Evolutionary conservation across 2,329 filamentous ascomycete genomes (phyloP), one percentile per base, ranked within the genome.

Genomic region (Parastagonospora nodorum): DNA sequence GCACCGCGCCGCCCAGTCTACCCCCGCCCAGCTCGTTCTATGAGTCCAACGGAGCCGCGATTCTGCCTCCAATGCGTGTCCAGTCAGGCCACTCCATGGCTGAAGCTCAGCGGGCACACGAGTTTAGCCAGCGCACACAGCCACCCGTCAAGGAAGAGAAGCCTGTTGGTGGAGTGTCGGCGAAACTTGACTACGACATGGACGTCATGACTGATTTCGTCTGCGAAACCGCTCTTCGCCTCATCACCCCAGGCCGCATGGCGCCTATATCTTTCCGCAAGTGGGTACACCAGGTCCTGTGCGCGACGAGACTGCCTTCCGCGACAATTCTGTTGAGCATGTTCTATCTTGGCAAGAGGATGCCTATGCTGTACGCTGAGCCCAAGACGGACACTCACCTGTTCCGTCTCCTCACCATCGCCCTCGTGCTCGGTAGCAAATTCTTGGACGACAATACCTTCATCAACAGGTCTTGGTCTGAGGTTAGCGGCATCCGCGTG

Each of bases 401-500:
- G 47, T 96, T 93, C 82, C 88, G 91, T 53, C 88, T 95, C 78
- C 82, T 96, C 58, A 96, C 92, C 6, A 88, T 93, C 32, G 86
- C 89, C 7, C 79, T 97, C 50, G 83, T 97, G 44, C 81, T 97
- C 45, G 92, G 91, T 53, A 96, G 91, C 84, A 97, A 97, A 78
- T 97, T 96, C 68, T 80, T 96, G 60, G 92, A 97, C 68, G 92
- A 96, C 80, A 96, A 96, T 77, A 97, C 92, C 5, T 97, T 97
- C 76, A 92, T 96, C 81, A 97, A 96, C 77, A 88, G 90, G 48
- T 96, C 92, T 1, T 97, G 92, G 92, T 90, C 92, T 5, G 92
- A 97, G 70, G 92, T 97, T 45, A 96, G 91, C 75, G 90, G 90
- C 55, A 96, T 97, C 60, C 81, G 87, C 29, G 91, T 96, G 15